Conservation (phyloP, 768 basidiomycete genomes). For the Brasilioporus rufonigricans region DNA sequence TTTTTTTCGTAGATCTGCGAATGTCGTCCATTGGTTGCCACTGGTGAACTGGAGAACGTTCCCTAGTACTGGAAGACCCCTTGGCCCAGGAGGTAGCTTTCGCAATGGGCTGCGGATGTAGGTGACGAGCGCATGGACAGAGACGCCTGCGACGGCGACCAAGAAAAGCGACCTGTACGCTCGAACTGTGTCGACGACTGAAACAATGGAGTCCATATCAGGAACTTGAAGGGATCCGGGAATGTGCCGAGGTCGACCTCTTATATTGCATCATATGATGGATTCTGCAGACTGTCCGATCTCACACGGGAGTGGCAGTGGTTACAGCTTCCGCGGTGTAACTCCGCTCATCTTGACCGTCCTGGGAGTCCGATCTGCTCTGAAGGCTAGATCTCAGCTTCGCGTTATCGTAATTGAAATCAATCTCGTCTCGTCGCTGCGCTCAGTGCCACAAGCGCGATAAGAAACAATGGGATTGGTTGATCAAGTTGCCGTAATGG, state of each 20-base stretch:
- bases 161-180: background rate
- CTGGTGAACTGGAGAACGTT: background rate
- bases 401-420: background rate
- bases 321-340: background rate
- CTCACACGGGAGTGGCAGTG: background rate
- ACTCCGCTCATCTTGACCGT: background rate
- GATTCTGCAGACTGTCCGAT: background rate
- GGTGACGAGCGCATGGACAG: background rate
- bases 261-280: background rate
- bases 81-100: constrained; percentile 6
- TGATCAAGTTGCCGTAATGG: background rate
- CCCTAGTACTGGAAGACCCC: constrained; percentile 2
- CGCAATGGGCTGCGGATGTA: constrained; percentile 3
- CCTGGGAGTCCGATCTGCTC: background rate
- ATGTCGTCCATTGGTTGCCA: constrained; percentile 1
- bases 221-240: background rate
- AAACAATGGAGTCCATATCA: background rate
- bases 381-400: background rate
- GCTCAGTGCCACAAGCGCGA: background rate
- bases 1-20: background rate
- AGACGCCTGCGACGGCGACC: background rate
- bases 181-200: background rate
- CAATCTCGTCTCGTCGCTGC: background rate
- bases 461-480: too few species aligned
- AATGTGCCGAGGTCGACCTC: background rate